Percentiles rank a stretch among this genome's conserved stretches.
Conservation (phyloP, 257 asterid species). For the Osmanthus fragrans region DNA sequence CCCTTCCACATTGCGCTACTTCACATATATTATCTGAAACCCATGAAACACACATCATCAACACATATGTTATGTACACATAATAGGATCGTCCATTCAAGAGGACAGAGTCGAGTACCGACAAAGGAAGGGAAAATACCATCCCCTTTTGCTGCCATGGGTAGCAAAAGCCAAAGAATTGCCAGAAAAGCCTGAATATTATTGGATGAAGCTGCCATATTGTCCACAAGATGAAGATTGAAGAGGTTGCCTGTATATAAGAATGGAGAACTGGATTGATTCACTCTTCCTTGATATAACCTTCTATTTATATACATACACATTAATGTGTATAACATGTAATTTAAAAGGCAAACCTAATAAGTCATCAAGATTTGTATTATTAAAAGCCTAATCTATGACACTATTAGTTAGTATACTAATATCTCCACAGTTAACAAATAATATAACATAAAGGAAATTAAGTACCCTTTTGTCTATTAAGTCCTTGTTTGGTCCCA, state of each 20-base stretch:
- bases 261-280: neutral
- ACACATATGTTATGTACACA: neutral
- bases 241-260: neutral
- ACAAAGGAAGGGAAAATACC: slow-evolving; percentile 34
- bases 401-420: no score
- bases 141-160: slow-evolving; percentile 35
- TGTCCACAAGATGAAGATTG: neutral
- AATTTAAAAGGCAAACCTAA: neutral
- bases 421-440: neutral
- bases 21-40: slow-evolving; percentile 51
- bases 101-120: slow-evolving; percentile 8
- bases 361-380: neutral
- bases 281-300: slow-evolving; percentile 30
- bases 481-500: no score
- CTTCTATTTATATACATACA: slow-evolving; percentile 12
- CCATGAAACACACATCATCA: neutral
- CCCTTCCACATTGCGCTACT: slow-evolving; percentile 74
- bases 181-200: slow-evolving; percentile 20
- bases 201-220: neutral
- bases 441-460: neutral
- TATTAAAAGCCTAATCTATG: slow-evolving; percentile 6
- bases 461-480: neutral
- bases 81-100: no score
- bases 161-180: slow-evolving; percentile 28
- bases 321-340: neutral